These are phyloP conservation scores for Noccaea caerulescens DNA, from an alignment of 345 rosid genomes.

Conservation along the genomic window DNA sequence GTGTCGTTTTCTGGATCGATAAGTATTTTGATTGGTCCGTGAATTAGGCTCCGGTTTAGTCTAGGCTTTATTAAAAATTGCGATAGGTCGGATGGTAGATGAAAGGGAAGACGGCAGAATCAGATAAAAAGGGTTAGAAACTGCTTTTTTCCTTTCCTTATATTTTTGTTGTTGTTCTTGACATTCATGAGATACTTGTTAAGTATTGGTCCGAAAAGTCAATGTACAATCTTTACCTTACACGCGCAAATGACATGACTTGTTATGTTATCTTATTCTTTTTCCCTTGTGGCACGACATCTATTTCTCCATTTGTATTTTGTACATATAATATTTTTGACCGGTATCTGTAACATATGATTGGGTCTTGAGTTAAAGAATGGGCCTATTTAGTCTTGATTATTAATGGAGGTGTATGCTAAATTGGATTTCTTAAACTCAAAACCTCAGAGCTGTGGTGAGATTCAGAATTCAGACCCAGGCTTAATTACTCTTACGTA, in stretches of 20 bases:
- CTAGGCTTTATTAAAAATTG: not conserved
- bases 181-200: not conserved
- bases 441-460: too few species aligned
- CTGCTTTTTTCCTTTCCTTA: not conserved
- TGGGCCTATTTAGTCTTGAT: too few species aligned
- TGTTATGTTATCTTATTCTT: not conserved
- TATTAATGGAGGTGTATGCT: too few species aligned
- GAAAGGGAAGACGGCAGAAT: constrained; percentile 1
- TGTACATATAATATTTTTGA: not conserved
- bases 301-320: not conserved
- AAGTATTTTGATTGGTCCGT: not conserved
- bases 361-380: too few species aligned
- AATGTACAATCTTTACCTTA: not conserved
- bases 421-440: too few species aligned
- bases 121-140: not conserved
- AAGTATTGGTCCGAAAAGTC: constrained; percentile 5
- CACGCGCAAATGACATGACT: not conserved
- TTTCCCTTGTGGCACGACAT: not conserved
- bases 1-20: constrained; percentile 12
- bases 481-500: too few species aligned
- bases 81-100: not conserved
- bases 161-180: not conserved
- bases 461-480: too few species aligned
- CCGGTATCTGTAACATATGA: too few species aligned
- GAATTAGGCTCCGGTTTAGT: not conserved